Base-by-base conservation (phyloP, 805 yeast genomes). In the Ogataea nakhonphanomensis region DNA sequence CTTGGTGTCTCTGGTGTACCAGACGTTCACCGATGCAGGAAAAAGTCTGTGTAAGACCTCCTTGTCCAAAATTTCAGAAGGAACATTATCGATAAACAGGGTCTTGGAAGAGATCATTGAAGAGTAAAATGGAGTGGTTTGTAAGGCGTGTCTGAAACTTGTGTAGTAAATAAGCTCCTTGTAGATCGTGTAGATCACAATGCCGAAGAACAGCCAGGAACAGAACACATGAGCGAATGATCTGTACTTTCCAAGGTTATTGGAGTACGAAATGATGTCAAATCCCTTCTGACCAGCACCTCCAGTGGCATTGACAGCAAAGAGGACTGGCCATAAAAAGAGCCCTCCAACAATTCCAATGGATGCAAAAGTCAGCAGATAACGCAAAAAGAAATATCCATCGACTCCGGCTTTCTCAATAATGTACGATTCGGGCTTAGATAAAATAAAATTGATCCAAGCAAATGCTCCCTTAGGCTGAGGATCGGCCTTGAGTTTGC, bases 291-390 rank as follows among this genome's bases (percentile, higher is more conserved):
- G 50, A 36, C 65, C 59, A 34, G 71, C 66, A 21, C 87, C 84
- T 48, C 82, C 80, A 7, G 88, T 76, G 12, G 88, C 89, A 61
- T 82, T 80, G 30, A 85, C 78, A 0, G 95, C 83, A 53, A 85
- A 71, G 39, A 85, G 65, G 37, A 85, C 70, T 25, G 90, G 90
- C 74, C 84, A 78, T 15, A 79, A 49, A 15, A 83, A 49, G 9
- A 77, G 37, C 36, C 79, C 75, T 2, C 80, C 80, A 6, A 78
- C 21, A 8, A 79, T 47, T 25, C 81, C 76, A 27, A 82, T 46
- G 8, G 69, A 48, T 4, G 73, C 70, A 45, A 81, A 78, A 22
- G 78, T 72, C 31, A 76, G 71, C 41, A 85, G 53, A 54, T 74
- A 84, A 47, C 95, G 70, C 37, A 83, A 61, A 57, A 79, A 84